phyloP scores from a whole-genome alignment of 2,329 filamentous ascomycete species.

The Aspergillus terreus region DNA sequence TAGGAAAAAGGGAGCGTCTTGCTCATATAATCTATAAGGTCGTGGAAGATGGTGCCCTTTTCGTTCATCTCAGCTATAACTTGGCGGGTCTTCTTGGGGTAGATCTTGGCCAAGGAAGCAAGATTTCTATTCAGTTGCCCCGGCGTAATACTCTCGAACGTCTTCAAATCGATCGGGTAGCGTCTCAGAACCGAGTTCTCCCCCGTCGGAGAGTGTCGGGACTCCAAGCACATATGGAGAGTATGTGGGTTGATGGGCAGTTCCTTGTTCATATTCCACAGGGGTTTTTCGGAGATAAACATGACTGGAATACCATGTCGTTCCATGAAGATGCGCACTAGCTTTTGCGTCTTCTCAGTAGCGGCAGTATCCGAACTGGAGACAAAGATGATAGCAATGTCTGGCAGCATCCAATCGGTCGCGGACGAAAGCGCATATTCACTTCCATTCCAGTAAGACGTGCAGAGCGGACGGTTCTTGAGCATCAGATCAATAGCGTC shows the following conservation, averaged over 20 bases:
- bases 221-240: conserved; percentile 43
- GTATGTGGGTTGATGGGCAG: conserved; percentile 37
- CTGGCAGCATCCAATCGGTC: conserved; percentile 41
- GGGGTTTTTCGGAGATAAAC: conserved; percentile 42
- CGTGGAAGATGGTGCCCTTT: conserved; percentile 14
- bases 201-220: conserved; percentile 31
- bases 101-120: conserved; percentile 37
- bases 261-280: conserved; percentile 36
- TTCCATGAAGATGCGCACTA: conserved; percentile 39
- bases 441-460: conserved; percentile 35
- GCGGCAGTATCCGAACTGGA: conserved; percentile 31
- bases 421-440: conserved; percentile 37
- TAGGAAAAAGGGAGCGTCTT: conserved; percentile 22
- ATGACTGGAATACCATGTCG: conserved; percentile 43
- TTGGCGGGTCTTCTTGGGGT: conserved; percentile 23
- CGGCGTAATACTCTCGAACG: conserved; percentile 46
- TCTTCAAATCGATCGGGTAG: conserved; percentile 45
- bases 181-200: conserved; percentile 32
- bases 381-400: conserved; percentile 45
- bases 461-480: conserved; percentile 37
- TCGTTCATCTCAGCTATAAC: conserved; percentile 11
- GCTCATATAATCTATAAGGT: conserved; percentile 21
- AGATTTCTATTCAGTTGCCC: conserved; percentile 46
- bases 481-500: conserved; percentile 35
- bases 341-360: conserved; percentile 26